phyloP scores from a whole-genome alignment of 805 yeast species.

The Barnettozyma californica region DNA sequence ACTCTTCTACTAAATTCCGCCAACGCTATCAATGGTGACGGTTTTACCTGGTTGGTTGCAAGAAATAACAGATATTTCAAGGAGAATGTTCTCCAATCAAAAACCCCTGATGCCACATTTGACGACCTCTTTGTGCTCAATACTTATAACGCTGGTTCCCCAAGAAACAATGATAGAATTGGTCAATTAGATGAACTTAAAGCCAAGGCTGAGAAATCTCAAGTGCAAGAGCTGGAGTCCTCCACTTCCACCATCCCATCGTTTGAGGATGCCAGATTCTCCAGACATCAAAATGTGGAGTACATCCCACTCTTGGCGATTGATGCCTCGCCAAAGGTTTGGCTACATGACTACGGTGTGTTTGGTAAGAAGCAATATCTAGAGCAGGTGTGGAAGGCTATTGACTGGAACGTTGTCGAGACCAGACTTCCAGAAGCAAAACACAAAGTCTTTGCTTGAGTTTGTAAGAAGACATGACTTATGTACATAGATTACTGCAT shows the following conservation, averaged over 20 bases:
- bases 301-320: constrained; percentile 61
- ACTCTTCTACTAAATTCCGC: constrained; percentile 67
- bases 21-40: constrained; percentile 75
- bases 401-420: constrained; percentile 67
- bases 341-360: constrained; percentile 71
- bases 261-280: constrained; percentile 36
- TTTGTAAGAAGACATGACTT: neutral
- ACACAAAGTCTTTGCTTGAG: neutral
- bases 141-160: constrained; percentile 88
- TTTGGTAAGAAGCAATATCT: constrained; percentile 64
- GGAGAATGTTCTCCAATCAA: constrained; percentile 1
- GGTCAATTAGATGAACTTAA: constrained; percentile 29
- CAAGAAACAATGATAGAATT: constrained; percentile 57
- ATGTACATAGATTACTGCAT: neutral
- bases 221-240: constrained; percentile 4
- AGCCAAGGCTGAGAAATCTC: constrained; percentile 7
- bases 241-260: constrained; percentile 18
- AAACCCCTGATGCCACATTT: constrained; percentile 16
- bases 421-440: constrained; percentile 16
- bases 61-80: constrained; percentile 22
- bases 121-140: constrained; percentile 62
- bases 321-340: constrained; percentile 68
- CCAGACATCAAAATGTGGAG: constrained; percentile 19
- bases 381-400: constrained; percentile 60
- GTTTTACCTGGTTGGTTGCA: constrained; percentile 86